phyloP scores from a whole-genome alignment of 495 filamentous ascomycete genomes.

The Hypoxylon trugodes region DNA sequence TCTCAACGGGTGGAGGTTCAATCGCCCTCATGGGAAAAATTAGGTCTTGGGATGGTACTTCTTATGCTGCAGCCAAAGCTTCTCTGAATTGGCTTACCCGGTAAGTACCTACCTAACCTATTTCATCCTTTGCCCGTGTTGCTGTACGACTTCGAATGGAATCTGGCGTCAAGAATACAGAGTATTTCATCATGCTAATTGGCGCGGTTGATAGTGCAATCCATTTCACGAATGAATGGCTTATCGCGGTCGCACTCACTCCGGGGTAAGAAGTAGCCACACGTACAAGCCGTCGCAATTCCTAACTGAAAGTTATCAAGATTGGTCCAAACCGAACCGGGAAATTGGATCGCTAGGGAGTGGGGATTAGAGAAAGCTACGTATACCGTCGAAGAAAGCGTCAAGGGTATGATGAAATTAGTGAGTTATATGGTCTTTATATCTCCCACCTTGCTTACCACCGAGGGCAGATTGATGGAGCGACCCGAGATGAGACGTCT shows the following conservation, averaged over 20 bases:
- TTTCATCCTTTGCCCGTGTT: neutral
- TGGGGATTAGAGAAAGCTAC: conserved; percentile 8
- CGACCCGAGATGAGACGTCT: conserved; percentile 3
- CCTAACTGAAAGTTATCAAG: neutral
- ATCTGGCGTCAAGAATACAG: neutral
- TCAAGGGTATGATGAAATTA: conserved; percentile 11
- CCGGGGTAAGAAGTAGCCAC: conserved; percentile 2
- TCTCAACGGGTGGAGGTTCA: conserved; percentile 45
- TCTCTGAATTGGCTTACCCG: conserved; percentile 10
- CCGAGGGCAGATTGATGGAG: neutral
- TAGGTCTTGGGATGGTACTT: conserved; percentile 20
- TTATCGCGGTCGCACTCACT: neutral
- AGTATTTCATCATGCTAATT: neutral
- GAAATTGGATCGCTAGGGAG: conserved; percentile 1
- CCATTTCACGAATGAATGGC: conserved; percentile 14
- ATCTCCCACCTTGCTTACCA: neutral
- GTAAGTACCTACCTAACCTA: conserved; percentile 5
- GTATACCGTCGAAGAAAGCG: conserved; percentile 6
- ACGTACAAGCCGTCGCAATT: neutral
- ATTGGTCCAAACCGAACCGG: conserved; percentile 8
- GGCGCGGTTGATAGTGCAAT: neutral
- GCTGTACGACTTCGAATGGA: neutral
- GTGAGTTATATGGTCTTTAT: conserved; percentile 1
- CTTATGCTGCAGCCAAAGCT: conserved; percentile 30
- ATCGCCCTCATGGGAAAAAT: conserved; percentile 38